These are phyloP conservation scores for Cenchrus fungigraminus DNA, from an alignment of 176 grass and related monocot genomes.

Conservation along the genomic window DNA sequence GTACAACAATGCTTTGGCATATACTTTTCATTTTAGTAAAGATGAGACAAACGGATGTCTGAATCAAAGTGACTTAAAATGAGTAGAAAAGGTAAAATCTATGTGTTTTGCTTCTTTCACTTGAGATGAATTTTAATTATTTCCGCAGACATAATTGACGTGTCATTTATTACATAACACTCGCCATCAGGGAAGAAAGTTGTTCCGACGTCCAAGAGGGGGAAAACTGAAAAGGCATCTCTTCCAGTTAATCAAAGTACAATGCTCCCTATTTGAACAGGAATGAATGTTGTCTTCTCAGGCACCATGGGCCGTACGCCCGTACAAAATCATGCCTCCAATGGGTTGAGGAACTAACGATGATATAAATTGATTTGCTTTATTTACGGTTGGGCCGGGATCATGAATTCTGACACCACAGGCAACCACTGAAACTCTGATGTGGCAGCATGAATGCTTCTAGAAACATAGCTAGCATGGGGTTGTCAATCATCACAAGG, in stretches of 20 bases:
- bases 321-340: conserved; percentile 46
- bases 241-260: conserved; percentile 12
- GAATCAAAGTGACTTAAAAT: not conserved
- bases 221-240: not conserved
- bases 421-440: not conserved
- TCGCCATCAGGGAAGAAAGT: not conserved
- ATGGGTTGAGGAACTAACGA: not conserved
- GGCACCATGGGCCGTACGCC: conserved; percentile 1
- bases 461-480: not conserved
- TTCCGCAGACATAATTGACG: not conserved
- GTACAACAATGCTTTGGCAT: no score
- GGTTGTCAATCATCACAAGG: conserved; percentile 63
- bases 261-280: conserved; percentile 6
- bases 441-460: not conserved
- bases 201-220: not conserved
- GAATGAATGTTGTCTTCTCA: conserved; percentile 17
- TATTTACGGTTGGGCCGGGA: conserved; percentile 26
- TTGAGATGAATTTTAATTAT: not conserved
- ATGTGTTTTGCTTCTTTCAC: not conserved
- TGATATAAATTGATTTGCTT: conserved; percentile 1
- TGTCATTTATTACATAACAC: conserved; percentile 35
- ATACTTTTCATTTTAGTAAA: no score
- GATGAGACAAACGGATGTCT: not conserved
- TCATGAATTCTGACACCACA: not conserved
- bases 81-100: not conserved